Conservation (phyloP, 169 alveolate genomes). For the Eimeria necatrix region DNA sequence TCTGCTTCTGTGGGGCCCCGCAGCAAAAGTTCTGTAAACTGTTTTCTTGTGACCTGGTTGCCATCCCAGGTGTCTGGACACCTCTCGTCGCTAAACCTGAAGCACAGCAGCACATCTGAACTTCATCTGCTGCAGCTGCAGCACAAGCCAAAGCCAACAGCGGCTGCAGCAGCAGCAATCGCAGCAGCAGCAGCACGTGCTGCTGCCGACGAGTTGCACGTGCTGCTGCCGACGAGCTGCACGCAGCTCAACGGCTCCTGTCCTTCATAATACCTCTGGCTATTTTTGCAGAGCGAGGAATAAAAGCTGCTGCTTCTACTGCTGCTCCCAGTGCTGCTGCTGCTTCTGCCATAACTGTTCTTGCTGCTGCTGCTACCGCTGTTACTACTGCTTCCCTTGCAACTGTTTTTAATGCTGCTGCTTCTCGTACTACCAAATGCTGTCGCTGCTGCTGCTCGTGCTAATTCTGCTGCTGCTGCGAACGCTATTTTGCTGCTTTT, state of each 20-base stretch:
- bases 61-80: background rate
- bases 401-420: background rate
- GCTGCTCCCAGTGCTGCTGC: conserved; percentile 11
- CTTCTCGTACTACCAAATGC: background rate
- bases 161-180: conserved; percentile 8
- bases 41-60: background rate
- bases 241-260: no score
- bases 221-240: no score
- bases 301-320: conserved; percentile 16
- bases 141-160: background rate
- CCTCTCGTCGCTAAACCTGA: background rate
- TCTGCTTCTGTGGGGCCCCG: background rate
- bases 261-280: no score
- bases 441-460: background rate
- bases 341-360: background rate
- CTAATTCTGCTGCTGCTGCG: background rate
- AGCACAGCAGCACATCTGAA: background rate
- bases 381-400: background rate
- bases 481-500: no score
- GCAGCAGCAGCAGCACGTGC: conserved; percentile 24
- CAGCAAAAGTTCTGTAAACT: no score
- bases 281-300: background rate
- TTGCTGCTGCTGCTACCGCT: background rate
- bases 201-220: no score
- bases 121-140: background rate